A percentile compares a stretch with the other conserved stretches of the same genome.
Conservation (phyloP, 768 basidiomycete species). For the Cyathus striatus region DNA sequence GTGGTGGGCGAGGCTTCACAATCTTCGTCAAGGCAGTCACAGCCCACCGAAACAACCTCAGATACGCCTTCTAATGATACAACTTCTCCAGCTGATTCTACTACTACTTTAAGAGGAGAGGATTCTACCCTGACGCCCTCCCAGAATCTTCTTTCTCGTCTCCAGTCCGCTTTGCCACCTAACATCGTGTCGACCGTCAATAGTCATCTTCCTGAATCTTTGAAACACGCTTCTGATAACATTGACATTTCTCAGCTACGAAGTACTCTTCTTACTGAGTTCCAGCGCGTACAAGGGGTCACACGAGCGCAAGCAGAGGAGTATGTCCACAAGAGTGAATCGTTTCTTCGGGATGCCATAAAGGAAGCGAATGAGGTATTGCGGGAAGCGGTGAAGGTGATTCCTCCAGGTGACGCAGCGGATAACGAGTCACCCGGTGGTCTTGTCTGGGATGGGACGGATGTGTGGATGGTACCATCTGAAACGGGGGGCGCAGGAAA, state of each 20-base stretch:
- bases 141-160: conserved; percentile 56
- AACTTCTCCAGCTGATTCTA: conserved; percentile 8
- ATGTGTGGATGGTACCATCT: conserved; percentile 76
- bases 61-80: conserved; percentile 5
- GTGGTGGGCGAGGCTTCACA: conserved; percentile 14
- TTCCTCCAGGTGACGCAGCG: conserved; percentile 67
- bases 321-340: conserved; percentile 74
- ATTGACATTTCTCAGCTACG: conserved; percentile 70
- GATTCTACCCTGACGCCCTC: conserved; percentile 16
- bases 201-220: conserved; percentile 59
- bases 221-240: conserved; percentile 56
- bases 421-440: conserved; percentile 19
- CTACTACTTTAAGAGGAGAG: conserved; percentile 14
- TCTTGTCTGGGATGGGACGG: conserved; percentile 78
- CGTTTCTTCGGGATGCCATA: conserved; percentile 58
- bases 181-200: conserved; percentile 67
- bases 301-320: conserved; percentile 78
- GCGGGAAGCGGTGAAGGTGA: conserved; percentile 86
- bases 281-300: conserved; percentile 72
- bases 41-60: conserved; percentile 2
- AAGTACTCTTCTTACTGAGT: conserved; percentile 55
- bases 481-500: conserved; percentile 16
- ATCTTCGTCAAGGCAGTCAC: background rate
- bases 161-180: conserved; percentile 73
- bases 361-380: conserved; percentile 80